These are phyloP conservation scores for Eucalyptus cloeziana DNA, from an alignment of 345 rosid species.

Conservation along the genomic window DNA sequence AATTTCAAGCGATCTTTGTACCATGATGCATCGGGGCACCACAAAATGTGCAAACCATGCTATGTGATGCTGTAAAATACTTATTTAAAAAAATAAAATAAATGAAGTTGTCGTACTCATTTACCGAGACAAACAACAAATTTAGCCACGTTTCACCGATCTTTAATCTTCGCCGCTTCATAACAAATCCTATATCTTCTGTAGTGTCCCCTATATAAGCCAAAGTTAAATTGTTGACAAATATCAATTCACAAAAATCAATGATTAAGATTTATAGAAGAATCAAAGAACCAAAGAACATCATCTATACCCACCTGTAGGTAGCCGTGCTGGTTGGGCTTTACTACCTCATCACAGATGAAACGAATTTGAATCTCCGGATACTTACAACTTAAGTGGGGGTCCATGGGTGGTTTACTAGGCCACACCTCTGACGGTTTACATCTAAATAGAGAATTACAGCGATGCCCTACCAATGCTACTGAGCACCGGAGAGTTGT, in stretches of 20 bases:
- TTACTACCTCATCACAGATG: too few relatives aligned
- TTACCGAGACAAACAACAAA: neutral
- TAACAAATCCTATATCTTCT: neutral
- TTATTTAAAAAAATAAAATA: neutral
- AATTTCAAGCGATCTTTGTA: neutral
- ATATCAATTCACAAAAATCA: neutral
- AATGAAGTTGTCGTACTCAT: neutral
- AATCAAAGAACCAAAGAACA: neutral
- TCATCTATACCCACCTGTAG: too few relatives aligned
- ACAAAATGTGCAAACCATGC: neutral
- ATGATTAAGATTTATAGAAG: neutral
- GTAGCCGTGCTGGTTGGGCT: too few relatives aligned
- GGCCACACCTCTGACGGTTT: too few relatives aligned
- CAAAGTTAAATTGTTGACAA: neutral
- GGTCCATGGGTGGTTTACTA: too few relatives aligned
- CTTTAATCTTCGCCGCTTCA: neutral
- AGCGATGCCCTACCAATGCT: too few relatives aligned
- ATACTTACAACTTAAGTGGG: too few relatives aligned
- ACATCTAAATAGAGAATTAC: too few relatives aligned
- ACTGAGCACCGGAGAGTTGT: too few relatives aligned
- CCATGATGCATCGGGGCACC: neutral
- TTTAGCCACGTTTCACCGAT: neutral
- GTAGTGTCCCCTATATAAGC: neutral
- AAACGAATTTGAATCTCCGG: too few relatives aligned
- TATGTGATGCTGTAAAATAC: neutral